phyloP scores from a whole-genome alignment of 768 basidiomycete species.

The Boletus pseudo-olivaceus region DNA sequence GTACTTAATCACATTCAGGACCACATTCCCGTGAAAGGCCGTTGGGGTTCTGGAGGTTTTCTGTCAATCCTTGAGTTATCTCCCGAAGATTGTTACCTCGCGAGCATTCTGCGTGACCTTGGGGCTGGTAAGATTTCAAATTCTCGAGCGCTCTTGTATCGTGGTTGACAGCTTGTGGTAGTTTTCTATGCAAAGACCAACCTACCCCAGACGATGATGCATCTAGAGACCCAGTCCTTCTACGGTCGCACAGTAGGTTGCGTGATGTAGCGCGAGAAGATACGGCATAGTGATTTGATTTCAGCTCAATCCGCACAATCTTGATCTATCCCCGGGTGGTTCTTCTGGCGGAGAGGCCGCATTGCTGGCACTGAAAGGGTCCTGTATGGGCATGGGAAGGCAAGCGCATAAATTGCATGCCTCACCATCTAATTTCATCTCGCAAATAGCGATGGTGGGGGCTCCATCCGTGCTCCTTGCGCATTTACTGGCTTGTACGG shows the following conservation, averaged over 20 bases:
- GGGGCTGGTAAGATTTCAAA: constrained; percentile 37
- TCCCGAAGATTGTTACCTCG: constrained; percentile 28
- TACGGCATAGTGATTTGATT: background rate
- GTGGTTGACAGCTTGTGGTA: constrained; percentile 9
- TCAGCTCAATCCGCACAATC: constrained; percentile 45
- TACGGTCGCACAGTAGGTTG: constrained; percentile 30
- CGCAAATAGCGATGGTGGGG: constrained; percentile 30
- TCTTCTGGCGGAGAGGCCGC: constrained; percentile 53
- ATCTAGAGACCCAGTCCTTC: constrained; percentile 34
- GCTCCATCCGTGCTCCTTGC: constrained; percentile 38
- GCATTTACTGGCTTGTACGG: constrained; percentile 39
- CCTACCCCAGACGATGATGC: constrained; percentile 42
- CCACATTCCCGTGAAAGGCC: constrained; percentile 39
- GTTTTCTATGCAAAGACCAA: constrained; percentile 46
- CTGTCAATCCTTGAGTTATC: constrained; percentile 21
- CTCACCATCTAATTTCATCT: background rate
- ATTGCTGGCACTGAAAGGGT: constrained; percentile 43
- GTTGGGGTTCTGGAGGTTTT: constrained; percentile 37
- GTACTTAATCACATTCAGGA: constrained; percentile 27
- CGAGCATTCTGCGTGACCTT: constrained; percentile 35
- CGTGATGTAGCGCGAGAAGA: background rate
- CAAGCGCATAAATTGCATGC: constrained; percentile 11
- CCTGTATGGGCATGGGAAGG: constrained; percentile 44
- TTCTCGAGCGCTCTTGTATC: background rate
- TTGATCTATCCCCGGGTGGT: constrained; percentile 44